Evolutionary conservation across 768 basidiomycete species (phyloP).

Genomic region (Gloeostereum incarnatum): DNA sequence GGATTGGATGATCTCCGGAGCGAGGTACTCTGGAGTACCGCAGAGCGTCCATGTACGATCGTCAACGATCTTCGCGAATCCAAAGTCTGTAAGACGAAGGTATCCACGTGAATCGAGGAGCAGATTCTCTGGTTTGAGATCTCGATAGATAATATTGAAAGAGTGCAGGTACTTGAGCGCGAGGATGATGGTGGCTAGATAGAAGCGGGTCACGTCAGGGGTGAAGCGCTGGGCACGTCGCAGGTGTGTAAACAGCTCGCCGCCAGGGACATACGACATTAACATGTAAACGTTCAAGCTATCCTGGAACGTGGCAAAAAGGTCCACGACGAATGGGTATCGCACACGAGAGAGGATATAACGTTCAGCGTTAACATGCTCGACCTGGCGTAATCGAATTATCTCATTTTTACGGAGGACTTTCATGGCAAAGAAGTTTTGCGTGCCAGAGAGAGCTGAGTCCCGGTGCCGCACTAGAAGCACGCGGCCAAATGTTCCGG

Average conservation of each 20-base stretch:
- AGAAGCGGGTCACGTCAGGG: slow-evolving; percentile 96
- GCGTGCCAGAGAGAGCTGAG: slow-evolving; percentile 32
- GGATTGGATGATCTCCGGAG: slow-evolving; percentile 96
- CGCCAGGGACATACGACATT: slow-evolving; percentile 92
- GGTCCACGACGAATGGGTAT: slow-evolving; percentile 95
- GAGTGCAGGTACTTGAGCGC: slow-evolving; percentile 93
- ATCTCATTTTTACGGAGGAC: slow-evolving; percentile 82
- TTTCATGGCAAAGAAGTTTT: slow-evolving; percentile 79
- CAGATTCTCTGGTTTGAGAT: slow-evolving; percentile 98
- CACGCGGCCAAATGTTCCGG: slow-evolving; percentile 94
- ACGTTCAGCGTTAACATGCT: slow-evolving; percentile 96
- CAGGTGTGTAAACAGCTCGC: slow-evolving; percentile 95
- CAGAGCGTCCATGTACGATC: slow-evolving; percentile 98
- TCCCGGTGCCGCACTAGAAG: slow-evolving; percentile 73
- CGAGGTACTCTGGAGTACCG: slow-evolving; percentile 93
- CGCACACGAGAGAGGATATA: slow-evolving; percentile 86
- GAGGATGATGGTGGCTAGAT: slow-evolving; percentile 91
- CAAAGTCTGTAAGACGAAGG: slow-evolving; percentile 93
- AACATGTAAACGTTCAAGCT: slow-evolving; percentile 97
- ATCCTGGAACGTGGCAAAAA: slow-evolving; percentile 94
- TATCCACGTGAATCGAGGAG: slow-evolving; percentile 91
- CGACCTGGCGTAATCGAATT: slow-evolving; percentile 87
- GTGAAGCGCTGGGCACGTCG: slow-evolving; percentile 92
- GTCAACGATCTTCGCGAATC: slow-evolving; percentile 95
- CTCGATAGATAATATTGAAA: slow-evolving; percentile 96